These are phyloP conservation scores for Sutorius eximius DNA, from an alignment of 1,284 basidiomycete genomes.

Conservation along the genomic window DNA sequence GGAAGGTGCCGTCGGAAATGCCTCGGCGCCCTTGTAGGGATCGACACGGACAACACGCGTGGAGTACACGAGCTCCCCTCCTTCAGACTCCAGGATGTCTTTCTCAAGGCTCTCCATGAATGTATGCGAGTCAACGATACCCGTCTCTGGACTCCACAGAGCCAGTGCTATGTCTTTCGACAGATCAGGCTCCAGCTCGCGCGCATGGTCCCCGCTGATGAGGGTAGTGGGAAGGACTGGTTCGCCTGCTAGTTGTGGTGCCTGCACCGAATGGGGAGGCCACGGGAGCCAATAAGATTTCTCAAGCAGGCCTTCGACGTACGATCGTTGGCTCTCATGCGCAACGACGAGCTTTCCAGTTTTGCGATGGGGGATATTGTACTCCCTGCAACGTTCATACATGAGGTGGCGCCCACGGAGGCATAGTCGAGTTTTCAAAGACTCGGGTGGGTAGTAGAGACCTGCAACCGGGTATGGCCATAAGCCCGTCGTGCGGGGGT, in stretches of 20 bases:
- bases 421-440: slow-evolving; percentile 87
- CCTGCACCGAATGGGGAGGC: slow-evolving; percentile 43
- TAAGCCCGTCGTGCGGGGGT: neutral
- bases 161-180: slow-evolving; percentile 70
- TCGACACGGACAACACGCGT: slow-evolving; percentile 91
- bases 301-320: slow-evolving; percentile 67
- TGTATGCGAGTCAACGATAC: slow-evolving; percentile 87
- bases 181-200: slow-evolving; percentile 80
- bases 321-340: slow-evolving; percentile 58
- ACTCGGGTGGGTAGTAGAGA: slow-evolving; percentile 81
- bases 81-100: slow-evolving; percentile 72
- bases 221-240: slow-evolving; percentile 65
- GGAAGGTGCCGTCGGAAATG: slow-evolving; percentile 28
- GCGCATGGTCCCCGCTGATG: slow-evolving; percentile 71
- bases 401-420: slow-evolving; percentile 84
- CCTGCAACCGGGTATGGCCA: slow-evolving; percentile 41
- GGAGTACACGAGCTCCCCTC: slow-evolving; percentile 76
- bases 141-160: slow-evolving; percentile 84
- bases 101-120: slow-evolving; percentile 79
- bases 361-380: slow-evolving; percentile 70
- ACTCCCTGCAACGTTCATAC: slow-evolving; percentile 73
- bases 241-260: slow-evolving; percentile 18
- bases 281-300: slow-evolving; percentile 59
- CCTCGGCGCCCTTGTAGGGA: slow-evolving; percentile 39
- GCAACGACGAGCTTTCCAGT: slow-evolving; percentile 91